A percentile compares a stretch with the other conserved stretches of the same genome.
Evolutionary conservation across 2,329 filamentous ascomycete species (phyloP).

Genomic region (Cryphonectria carpinicola): DNA sequence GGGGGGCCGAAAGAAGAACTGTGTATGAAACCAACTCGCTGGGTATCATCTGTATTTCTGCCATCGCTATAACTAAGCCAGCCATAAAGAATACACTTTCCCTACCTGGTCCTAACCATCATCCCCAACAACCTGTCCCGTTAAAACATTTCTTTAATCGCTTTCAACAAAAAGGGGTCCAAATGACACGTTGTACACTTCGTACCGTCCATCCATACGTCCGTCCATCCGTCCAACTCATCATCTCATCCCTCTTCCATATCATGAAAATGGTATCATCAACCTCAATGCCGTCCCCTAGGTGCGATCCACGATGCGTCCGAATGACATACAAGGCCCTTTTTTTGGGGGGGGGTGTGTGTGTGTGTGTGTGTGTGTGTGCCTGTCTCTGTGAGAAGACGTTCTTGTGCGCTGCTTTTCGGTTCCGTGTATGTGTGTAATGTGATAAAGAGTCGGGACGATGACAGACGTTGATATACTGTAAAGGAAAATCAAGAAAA

Average conservation of each 20-base stretch:
- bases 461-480: slow-evolving; percentile 24
- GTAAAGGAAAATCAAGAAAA: not conserved
- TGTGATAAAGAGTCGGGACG: slow-evolving; percentile 7
- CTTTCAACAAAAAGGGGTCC: slow-evolving; percentile 13
- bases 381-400: not conserved
- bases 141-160: not conserved
- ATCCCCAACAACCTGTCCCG: slow-evolving; percentile 6
- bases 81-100: slow-evolving; percentile 25
- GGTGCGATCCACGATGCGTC: not conserved
- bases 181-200: slow-evolving; percentile 13
- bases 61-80: slow-evolving; percentile 30
- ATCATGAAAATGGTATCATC: slow-evolving; percentile 29
- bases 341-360: too few relatives aligned
- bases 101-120: slow-evolving; percentile 9
- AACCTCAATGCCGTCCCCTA: slow-evolving; percentile 9
- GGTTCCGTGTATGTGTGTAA: slow-evolving; percentile 21
- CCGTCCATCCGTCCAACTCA: slow-evolving; percentile 3
- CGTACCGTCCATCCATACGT: slow-evolving; percentile 18
- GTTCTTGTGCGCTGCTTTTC: slow-evolving; percentile 17
- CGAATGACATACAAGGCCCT: slow-evolving; percentile 15
- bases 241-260: slow-evolving; percentile 14
- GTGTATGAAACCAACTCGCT: slow-evolving; percentile 12
- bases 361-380: not conserved
- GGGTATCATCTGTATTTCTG: slow-evolving; percentile 32
- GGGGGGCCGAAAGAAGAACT: too few relatives aligned